A percentile compares a stretch with the other conserved stretches of the same genome.
Conservation (phyloP, 2,329 filamentous ascomycete genomes). For the Leptographium galeiforme region DNA sequence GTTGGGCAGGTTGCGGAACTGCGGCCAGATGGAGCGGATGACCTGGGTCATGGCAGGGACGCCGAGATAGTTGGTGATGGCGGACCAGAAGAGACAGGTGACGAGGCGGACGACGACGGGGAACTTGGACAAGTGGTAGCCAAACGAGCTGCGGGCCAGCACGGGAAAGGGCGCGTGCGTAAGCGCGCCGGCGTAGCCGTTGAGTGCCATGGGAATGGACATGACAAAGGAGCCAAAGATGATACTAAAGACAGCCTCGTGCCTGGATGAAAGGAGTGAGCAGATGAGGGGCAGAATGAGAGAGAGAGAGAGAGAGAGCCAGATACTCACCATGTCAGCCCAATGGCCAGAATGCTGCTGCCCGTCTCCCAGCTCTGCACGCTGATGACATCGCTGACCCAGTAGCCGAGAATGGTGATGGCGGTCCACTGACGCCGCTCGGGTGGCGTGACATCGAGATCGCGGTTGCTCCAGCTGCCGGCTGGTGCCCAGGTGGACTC, state of each 20-base stretch:
- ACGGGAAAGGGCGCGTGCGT: conserved; percentile 31
- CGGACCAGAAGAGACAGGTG: conserved; percentile 20
- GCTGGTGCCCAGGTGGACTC: conserved; percentile 11
- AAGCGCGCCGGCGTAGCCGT: conserved; percentile 29
- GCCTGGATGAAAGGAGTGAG: conserved; percentile 25
- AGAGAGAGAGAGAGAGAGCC: not conserved
- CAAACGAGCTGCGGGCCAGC: conserved; percentile 15
- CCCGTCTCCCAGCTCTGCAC: conserved; percentile 14
- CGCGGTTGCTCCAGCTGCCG: conserved; percentile 11
- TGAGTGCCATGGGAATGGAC: conserved; percentile 33
- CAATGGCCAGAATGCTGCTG: conserved; percentile 13
- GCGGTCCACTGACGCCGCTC: conserved; percentile 12
- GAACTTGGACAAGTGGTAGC: conserved; percentile 17
- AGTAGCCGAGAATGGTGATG: conserved; percentile 14
- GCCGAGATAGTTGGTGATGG: conserved; percentile 20
- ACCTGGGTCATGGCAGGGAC: conserved; percentile 18
- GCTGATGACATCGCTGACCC: conserved; percentile 13
- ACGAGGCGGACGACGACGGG: conserved; percentile 18
- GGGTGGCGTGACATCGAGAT: conserved; percentile 10
- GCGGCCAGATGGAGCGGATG: conserved; percentile 25
- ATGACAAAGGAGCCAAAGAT: conserved; percentile 32
- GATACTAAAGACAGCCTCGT: conserved; percentile 36
- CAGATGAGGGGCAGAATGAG: not conserved
- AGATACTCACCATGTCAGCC: conserved; percentile 11
- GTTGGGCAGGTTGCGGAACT: conserved; percentile 26